A percentile compares a stretch with the other conserved stretches of the same genome.
phyloP scores from a whole-genome alignment of 2,329 filamentous ascomycete genomes.

The Trichoderma afroharzianum region DNA sequence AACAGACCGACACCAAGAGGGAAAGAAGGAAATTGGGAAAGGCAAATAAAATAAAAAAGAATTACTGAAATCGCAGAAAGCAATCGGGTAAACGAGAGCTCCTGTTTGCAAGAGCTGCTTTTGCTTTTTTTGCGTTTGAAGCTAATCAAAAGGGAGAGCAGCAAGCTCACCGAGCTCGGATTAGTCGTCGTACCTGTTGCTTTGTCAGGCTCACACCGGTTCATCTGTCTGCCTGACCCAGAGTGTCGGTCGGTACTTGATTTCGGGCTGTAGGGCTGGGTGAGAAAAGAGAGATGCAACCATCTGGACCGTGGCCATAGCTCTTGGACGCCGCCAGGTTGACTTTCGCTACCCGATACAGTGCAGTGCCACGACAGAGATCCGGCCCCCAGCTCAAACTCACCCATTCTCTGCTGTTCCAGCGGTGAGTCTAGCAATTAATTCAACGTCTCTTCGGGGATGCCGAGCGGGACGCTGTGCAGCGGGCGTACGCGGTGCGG shows the following conservation, averaged over 20 bases:
- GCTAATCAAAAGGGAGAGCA: neutral
- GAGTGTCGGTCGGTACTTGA: constrained; percentile 13
- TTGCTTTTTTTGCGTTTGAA: neutral
- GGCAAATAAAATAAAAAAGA: neutral
- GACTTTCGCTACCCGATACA: constrained; percentile 9
- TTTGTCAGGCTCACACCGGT: constrained; percentile 15
- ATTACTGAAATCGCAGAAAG: neutral
- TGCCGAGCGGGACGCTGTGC: constrained; percentile 19
- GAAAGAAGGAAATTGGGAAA: neutral
- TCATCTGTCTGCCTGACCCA: constrained; percentile 16
- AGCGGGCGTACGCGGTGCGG: constrained; percentile 17
- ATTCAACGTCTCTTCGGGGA: constrained; percentile 14
- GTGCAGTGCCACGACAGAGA: constrained; percentile 11
- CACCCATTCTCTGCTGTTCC: constrained; percentile 8
- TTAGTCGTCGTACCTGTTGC: neutral
- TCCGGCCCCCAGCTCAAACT: constrained; percentile 1
- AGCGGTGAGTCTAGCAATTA: constrained; percentile 19
- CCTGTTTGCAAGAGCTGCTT: neutral
- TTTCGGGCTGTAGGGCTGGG: constrained; percentile 17
- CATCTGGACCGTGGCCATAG: constrained; percentile 5
- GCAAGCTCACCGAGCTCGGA: neutral
- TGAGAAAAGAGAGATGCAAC: neutral
- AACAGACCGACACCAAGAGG: neutral
- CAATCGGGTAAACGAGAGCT: neutral
- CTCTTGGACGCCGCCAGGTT: neutral